phyloP scores from a whole-genome alignment of 1,284 basidiomycete genomes.

The Leucoagaricus sp. region DNA sequence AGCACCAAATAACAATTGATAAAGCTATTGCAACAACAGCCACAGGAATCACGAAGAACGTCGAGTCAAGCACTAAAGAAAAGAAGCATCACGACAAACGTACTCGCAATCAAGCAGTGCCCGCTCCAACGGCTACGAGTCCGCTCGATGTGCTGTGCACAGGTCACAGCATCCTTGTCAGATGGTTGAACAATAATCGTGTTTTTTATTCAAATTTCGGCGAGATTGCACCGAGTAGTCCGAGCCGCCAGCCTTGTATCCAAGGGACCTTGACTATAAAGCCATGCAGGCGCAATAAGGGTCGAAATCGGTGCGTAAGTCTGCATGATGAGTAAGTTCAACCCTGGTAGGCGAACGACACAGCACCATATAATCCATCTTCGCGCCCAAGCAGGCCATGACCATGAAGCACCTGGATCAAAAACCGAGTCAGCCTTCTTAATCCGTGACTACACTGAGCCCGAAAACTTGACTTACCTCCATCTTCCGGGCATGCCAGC shows the following conservation, averaged over 20 bases:
- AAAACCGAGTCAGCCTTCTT: conserved; percentile 18
- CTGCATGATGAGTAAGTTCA: conserved; percentile 40
- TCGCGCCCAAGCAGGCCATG: conserved; percentile 91
- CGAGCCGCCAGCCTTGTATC: neutral
- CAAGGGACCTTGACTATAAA: neutral
- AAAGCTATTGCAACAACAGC: no score
- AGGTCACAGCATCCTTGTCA: neutral
- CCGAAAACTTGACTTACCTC: conserved; percentile 61
- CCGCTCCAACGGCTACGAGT: no score
- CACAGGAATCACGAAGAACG: no score
- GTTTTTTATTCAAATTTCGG: neutral
- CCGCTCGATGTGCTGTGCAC: no score
- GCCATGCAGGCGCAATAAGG: neutral
- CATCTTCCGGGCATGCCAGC: conserved; percentile 98
- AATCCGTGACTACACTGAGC: conserved; percentile 5
- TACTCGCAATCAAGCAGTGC: no score
- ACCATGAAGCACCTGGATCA: conserved; percentile 74
- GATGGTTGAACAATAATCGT: neutral
- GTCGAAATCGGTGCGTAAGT: neutral
- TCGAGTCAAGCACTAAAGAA: no score
- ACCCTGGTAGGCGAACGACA: conserved; percentile 89
- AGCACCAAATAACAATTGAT: no score
- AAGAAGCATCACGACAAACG: no score
- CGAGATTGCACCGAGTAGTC: neutral
- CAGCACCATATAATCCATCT: conserved; percentile 91